A percentile compares a stretch with the other conserved stretches of the same genome.
These are phyloP conservation scores for Mrakiaceae sp. DNA, from an alignment of 1,284 basidiomycete species.

Conservation along the genomic window DNA sequence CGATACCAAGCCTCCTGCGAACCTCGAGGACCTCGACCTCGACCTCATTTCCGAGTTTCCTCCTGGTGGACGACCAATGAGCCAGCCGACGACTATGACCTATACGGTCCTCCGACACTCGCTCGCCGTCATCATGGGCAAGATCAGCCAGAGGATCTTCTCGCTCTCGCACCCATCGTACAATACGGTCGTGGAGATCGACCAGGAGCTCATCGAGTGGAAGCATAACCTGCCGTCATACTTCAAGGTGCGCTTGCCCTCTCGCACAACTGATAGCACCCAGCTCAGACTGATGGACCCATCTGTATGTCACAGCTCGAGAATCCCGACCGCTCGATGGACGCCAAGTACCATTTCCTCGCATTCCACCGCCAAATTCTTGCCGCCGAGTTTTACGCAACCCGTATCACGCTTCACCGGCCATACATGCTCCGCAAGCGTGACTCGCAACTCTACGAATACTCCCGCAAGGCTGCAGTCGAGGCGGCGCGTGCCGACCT, in stretches of 20 bases:
- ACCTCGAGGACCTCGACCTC: slow-evolving; percentile 37
- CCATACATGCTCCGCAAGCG: slow-evolving; percentile 36
- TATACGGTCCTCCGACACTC: slow-evolving; percentile 34
- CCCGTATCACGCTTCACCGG: slow-evolving; percentile 15
- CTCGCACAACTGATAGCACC: too few species aligned
- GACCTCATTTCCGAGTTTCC: slow-evolving; percentile 32
- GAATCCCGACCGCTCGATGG: slow-evolving; percentile 15
- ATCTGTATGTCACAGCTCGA: slow-evolving; percentile 3
- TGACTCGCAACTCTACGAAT: slow-evolving; percentile 33
- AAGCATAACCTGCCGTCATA: slow-evolving; percentile 13
- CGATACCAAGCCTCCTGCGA: slow-evolving; percentile 35
- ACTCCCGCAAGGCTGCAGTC: slow-evolving; percentile 36
- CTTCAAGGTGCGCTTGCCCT: slow-evolving; percentile 1
- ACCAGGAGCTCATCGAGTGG: slow-evolving; percentile 32
- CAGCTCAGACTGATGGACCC: too few species aligned
- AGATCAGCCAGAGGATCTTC: slow-evolving; percentile 38
- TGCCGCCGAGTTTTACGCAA: slow-evolving; percentile 17
- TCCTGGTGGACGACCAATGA: slow-evolving; percentile 34
- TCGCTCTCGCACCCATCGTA: slow-evolving; percentile 38
- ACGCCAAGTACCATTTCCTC: slow-evolving; percentile 15
- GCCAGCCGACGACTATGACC: slow-evolving; percentile 35
- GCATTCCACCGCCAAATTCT: slow-evolving; percentile 17
- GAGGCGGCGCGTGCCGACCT: slow-evolving; percentile 37
- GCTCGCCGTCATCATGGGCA: slow-evolving; percentile 37
- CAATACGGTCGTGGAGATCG: slow-evolving; percentile 34